Evolutionary conservation across 371 early-diverging fungal genomes (phyloP), one percentile per base, ranked within the genome.

Genomic region (Rhizomucor pusillus): DNA sequence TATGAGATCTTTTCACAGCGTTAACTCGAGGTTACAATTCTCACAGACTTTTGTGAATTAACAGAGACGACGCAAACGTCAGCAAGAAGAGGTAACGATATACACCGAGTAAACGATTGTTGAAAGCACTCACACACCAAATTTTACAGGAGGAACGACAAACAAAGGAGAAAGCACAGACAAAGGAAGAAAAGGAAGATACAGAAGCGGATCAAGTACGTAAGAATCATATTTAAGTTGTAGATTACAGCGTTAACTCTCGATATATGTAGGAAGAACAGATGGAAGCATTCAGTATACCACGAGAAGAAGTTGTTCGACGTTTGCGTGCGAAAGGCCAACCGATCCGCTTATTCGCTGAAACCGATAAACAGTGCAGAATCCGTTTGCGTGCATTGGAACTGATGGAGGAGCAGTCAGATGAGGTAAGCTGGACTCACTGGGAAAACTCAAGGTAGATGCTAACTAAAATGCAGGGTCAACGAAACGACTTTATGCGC

Each of bases 291-390:
- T 70, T 81, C 54, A 82, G 83, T 54, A 84, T 91, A 43, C 69
- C 90, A n/a, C 73, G 82, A 19, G 90, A 90, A 34, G 97, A 97
- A 57, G 82, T 92, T 0, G 66, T 89, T 41, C 85, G 88, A 45
- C 86, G 97, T 46, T 70, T 98, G 48, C 80, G 98, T 20, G 89
- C 91, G 3, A 87, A 89, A 50, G 90, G 88, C 22, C 89, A 96
- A 61, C 98, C 98, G 16, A 94, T 95, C 62, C 86, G 92, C 9
- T 71, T 96, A 35, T 98, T 98, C 65, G 98, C 88, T 41, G 98
- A 98, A 66, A 86, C 91, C 4, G 88, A 92, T 59, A 71, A 75
- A 25, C 83, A 90, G 59, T 90, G 98, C 39, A 81, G 88, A 49
- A 70, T 79, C 46, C 92, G 98, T 47, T 77, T 98, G 45, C 86